Percentiles rank a stretch among this genome's conserved stretches.
phyloP scores from a whole-genome alignment of 345 rosid genomes.

The Ceriops tagal region DNA sequence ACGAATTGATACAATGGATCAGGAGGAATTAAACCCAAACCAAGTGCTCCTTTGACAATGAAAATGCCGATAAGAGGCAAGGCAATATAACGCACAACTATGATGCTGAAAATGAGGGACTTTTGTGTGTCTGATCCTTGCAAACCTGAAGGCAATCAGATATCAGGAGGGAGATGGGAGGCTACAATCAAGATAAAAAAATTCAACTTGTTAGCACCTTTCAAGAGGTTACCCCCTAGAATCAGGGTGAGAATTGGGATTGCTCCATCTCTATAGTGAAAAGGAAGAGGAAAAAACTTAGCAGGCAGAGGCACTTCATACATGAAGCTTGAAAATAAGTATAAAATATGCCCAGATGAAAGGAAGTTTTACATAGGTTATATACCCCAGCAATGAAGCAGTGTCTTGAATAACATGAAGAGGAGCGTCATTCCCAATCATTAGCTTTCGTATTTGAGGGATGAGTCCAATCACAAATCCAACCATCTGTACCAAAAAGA shows the following conservation, averaged over 20 bases:
- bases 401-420: constrained; percentile 58
- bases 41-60: constrained; percentile 41
- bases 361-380: background rate
- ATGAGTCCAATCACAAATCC: constrained; percentile 49
- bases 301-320: background rate
- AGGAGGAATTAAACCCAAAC: constrained; percentile 41
- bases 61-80: constrained; percentile 57
- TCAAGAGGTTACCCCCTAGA: constrained; percentile 63
- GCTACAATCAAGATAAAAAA: background rate
- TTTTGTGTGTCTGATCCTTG: constrained; percentile 39
- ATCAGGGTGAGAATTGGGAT: constrained; percentile 62
- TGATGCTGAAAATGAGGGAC: constrained; percentile 42
- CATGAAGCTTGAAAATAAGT: background rate
- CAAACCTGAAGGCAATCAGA: constrained; percentile 38
- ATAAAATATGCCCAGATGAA: background rate
- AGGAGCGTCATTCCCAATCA: constrained; percentile 56
- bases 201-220: constrained; percentile 31
- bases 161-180: background rate
- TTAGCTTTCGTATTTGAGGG: constrained; percentile 39
- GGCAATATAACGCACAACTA: constrained; percentile 45
- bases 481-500: constrained; percentile 31
- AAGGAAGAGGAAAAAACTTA: background rate
- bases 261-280: constrained; percentile 52
- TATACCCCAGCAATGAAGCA: constrained; percentile 53
- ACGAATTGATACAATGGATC: constrained; percentile 64